A percentile compares a stretch with the other conserved stretches of the same genome.
Conservation (phyloP, 2,329 filamentous ascomycete genomes). For the Cadophora gregata region DNA sequence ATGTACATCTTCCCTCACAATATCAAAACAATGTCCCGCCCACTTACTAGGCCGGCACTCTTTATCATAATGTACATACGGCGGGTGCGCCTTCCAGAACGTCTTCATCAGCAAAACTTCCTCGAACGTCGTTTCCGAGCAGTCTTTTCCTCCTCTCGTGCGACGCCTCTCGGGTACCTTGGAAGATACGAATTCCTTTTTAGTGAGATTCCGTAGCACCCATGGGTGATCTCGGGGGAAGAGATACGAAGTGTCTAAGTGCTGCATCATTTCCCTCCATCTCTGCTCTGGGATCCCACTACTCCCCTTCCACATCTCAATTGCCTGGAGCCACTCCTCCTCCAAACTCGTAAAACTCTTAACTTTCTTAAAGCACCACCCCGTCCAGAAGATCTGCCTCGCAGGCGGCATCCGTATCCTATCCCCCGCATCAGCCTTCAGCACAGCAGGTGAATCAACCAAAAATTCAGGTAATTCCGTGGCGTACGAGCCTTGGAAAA, state of each 20-base stretch:
- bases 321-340: not conserved
- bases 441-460: not conserved
- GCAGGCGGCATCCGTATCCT: not conserved
- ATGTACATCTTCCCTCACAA: constrained; percentile 16
- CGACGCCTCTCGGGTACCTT: too few species aligned
- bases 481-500: constrained; percentile 23
- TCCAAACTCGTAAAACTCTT: not conserved
- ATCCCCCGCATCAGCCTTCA: not conserved
- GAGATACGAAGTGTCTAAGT: not conserved
- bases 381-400: not conserved
- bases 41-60: not conserved
- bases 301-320: not conserved
- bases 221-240: not conserved
- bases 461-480: not conserved
- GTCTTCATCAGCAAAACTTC: constrained; percentile 3
- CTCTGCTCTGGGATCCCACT: not conserved
- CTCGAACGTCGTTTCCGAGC: not conserved
- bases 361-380: not conserved
- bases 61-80: not conserved
- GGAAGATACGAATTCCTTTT: not conserved
- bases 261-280: not conserved
- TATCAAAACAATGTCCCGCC: constrained; percentile 25
- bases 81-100: not conserved
- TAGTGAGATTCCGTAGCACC: constrained; percentile 8
- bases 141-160: not conserved